Conservation (phyloP, 1,139 yeast species). For the Yamadazyma atlantica region DNA sequence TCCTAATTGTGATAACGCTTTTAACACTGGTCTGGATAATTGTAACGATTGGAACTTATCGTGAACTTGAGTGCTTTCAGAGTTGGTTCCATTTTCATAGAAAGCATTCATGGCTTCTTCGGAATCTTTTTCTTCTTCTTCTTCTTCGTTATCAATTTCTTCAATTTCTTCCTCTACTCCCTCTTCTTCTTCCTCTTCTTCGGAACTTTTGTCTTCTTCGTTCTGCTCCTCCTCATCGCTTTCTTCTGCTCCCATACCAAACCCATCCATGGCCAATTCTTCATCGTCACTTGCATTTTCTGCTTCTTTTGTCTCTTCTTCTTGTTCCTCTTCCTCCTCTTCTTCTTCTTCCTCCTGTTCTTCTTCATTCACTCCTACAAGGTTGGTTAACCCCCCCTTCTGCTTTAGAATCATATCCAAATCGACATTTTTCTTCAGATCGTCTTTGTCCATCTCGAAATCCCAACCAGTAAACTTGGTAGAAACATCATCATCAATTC, state of each 20-base stretch:
- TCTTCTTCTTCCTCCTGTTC: constrained; percentile 34
- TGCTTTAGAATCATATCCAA: constrained; percentile 81
- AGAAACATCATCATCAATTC: constrained; percentile 51
- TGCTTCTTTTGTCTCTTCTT: constrained; percentile 27
- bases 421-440: constrained; percentile 69
- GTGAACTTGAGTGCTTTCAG: constrained; percentile 47
- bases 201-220: constrained; percentile 22
- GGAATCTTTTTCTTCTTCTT: constrained; percentile 54
- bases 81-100: constrained; percentile 47
- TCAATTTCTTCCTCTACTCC: constrained; percentile 28
- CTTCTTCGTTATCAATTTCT: constrained; percentile 19
- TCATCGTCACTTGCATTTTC: constrained; percentile 36
- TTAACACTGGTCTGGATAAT: constrained; percentile 84
- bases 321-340: constrained; percentile 30
- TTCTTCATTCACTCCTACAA: constrained; percentile 40
- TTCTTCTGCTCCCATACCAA: constrained; percentile 62
- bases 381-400: constrained; percentile 68
- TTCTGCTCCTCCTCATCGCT: constrained; percentile 27
- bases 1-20: constrained; percentile 78
- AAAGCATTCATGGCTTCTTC: constrained; percentile 72
- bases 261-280: constrained; percentile 67
- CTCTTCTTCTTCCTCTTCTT: constrained; percentile 25
- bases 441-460: constrained; percentile 48
- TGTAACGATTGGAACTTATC: constrained; percentile 73
- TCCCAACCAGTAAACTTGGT: constrained; percentile 78